Conservation (phyloP, 305 asterid genomes). For the Solanum hybrid region DNA sequence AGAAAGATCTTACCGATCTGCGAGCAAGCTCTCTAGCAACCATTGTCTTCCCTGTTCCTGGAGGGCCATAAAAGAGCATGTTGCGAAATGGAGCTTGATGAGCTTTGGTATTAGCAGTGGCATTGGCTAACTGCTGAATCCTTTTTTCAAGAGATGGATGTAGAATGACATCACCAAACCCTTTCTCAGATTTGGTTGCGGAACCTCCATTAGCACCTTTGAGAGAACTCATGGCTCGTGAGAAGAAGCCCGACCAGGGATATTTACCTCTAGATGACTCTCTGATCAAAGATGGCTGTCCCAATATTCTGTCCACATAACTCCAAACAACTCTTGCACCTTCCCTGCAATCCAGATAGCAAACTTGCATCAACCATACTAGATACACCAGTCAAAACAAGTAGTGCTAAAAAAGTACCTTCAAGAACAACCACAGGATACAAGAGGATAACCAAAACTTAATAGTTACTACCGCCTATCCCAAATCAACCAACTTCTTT, state of each 20-base stretch:
- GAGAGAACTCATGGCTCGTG: constrained; percentile 40
- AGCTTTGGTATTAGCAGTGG: constrained; percentile 86
- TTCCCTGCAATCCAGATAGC: constrained; percentile 57
- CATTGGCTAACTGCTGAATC: constrained; percentile 68
- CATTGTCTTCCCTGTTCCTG: constrained; percentile 98
- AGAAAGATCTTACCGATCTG: constrained; percentile 53
- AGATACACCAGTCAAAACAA: neutral
- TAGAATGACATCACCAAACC: constrained; percentile 81
- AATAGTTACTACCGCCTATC: neutral
- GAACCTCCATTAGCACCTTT: constrained; percentile 32
- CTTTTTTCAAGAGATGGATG: constrained; percentile 89
- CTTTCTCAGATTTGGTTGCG: constrained; percentile 34
- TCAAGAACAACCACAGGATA: neutral
- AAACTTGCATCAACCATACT: neutral
- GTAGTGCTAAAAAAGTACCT: neutral
- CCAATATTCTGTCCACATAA: constrained; percentile 89
- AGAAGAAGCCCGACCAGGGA: constrained; percentile 82
- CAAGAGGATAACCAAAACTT: neutral
- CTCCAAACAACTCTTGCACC: constrained; percentile 96
- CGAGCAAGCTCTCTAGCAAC: constrained; percentile 98
- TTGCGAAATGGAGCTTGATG: constrained; percentile 96
- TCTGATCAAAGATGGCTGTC: constrained; percentile 92
- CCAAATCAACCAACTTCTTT: neutral
- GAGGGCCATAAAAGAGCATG: constrained; percentile 94
- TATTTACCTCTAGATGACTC: constrained; percentile 96